These are phyloP conservation scores for Crotalaria pallida DNA, from an alignment of 306 rosid species.

Conservation along the genomic window DNA sequence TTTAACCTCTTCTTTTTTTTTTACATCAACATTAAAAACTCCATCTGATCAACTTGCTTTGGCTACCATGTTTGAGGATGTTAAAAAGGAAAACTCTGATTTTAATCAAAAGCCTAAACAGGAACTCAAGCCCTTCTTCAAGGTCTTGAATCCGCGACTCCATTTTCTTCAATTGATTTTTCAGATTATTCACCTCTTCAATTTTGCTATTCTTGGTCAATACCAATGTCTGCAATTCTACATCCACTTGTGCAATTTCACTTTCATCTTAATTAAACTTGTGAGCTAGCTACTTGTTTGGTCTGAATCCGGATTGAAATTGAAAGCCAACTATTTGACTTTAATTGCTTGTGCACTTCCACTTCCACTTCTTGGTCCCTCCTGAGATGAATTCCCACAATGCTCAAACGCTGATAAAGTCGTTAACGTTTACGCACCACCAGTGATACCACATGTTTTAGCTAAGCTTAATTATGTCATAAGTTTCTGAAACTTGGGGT, in stretches of 20 bases:
- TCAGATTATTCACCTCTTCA: neutral
- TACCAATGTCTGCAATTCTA: neutral
- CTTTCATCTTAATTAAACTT: constrained; percentile 1
- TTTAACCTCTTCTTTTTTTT: too few species aligned
- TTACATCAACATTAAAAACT: too few species aligned
- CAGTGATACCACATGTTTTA: too few species aligned
- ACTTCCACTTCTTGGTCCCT: too few species aligned
- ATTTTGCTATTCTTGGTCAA: constrained; percentile 7
- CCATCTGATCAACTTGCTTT: too few species aligned
- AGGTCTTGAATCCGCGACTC: constrained; percentile 28
- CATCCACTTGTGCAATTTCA: constrained; percentile 17
- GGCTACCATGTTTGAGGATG: constrained; percentile 21
- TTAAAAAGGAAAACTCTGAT: constrained; percentile 30
- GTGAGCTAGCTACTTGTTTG: neutral
- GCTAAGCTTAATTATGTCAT: too few species aligned
- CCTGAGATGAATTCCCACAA: constrained; percentile 15
- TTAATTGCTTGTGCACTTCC: constrained; percentile 2
- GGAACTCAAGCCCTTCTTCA: constrained; percentile 29
- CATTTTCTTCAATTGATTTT: constrained; percentile 19
- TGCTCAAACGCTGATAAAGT: neutral
- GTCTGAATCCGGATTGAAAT: constrained; percentile 16
- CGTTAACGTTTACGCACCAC: too few species aligned
- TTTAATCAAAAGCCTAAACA: constrained; percentile 30
- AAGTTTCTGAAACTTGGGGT: too few species aligned
- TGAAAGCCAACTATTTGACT: constrained; percentile 7